phyloP scores from a whole-genome alignment of 805 yeast species.

The Metschnikowia colocasiae region DNA sequence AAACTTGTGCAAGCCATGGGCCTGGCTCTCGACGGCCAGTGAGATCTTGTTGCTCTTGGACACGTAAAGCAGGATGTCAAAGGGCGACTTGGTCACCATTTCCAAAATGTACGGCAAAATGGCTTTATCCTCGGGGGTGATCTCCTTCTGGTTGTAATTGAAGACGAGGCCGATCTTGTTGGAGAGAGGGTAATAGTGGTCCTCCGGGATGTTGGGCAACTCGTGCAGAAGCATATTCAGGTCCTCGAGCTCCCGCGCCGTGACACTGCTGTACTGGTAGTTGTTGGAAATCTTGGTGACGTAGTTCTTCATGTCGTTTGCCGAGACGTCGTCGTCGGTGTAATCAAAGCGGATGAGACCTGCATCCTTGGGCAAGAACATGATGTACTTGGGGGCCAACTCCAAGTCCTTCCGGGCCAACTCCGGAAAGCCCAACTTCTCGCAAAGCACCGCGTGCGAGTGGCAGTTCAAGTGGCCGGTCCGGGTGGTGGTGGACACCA shows the following conservation, averaged over 20 bases:
- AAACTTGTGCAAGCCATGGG: conserved; percentile 36
- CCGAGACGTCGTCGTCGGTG: conserved; percentile 26
- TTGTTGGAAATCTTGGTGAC: conserved; percentile 47
- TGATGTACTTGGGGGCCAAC: conserved; percentile 39
- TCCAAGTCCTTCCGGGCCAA: conserved; percentile 20
- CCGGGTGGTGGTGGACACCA: conserved; percentile 34
- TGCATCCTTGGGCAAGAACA: conserved; percentile 50
- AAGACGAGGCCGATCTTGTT: conserved; percentile 51
- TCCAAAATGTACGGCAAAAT: conserved; percentile 59
- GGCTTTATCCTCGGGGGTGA: conserved; percentile 58
- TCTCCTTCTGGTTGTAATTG: conserved; percentile 47
- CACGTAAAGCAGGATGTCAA: conserved; percentile 50
- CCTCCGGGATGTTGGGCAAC: conserved; percentile 31
- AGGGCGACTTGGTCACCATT: conserved; percentile 54
- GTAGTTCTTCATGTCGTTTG: conserved; percentile 38
- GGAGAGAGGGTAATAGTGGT: conserved; percentile 35
- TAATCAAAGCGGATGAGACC: conserved; percentile 50
- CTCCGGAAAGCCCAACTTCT: conserved; percentile 43
- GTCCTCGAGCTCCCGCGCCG: conserved; percentile 29
- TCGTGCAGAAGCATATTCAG: conserved; percentile 27
- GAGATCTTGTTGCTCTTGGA: conserved; percentile 44
- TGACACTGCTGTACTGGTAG: conserved; percentile 35
- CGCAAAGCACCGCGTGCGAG: conserved; percentile 48
- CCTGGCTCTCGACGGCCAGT: conserved; percentile 41
- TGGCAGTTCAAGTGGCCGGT: conserved; percentile 62